phyloP scores from a whole-genome alignment of 257 asterid genomes.

The Schizonepeta tenuifolia region DNA sequence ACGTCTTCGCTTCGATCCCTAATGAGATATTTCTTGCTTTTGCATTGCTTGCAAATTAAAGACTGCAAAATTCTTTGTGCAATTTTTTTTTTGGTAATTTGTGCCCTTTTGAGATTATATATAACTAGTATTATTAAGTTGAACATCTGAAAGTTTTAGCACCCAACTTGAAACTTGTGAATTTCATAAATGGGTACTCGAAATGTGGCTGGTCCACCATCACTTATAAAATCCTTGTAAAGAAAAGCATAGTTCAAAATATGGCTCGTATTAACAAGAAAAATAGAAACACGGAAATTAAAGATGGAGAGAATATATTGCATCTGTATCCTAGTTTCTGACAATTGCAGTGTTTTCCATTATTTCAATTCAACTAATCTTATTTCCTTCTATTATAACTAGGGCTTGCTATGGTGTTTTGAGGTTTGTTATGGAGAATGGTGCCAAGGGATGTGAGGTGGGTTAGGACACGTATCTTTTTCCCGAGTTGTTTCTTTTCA shows the following conservation, averaged over 20 bases:
- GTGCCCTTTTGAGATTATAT: not conserved
- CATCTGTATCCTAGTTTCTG: not conserved
- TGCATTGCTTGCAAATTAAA: not conserved
- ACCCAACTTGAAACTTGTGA: not conserved
- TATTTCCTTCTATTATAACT: not conserved
- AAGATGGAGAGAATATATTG: not conserved
- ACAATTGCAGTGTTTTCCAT: not conserved
- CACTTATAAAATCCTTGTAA: not conserved
- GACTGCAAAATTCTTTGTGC: not conserved
- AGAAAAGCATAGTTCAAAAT: not conserved
- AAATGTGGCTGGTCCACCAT: not conserved
- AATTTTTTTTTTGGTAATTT: not conserved
- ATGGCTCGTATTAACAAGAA: not conserved
- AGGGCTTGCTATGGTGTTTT: slow-evolving; percentile 51
- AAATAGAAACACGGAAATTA: too few species aligned
- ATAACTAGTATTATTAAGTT: not conserved
- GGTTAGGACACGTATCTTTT: not conserved
- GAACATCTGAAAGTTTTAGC: slow-evolving; percentile 2
- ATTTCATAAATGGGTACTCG: not conserved
- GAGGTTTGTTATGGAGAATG: slow-evolving; percentile 50
- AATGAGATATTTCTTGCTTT: slow-evolving; percentile 12
- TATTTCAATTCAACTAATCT: slow-evolving; percentile 8
- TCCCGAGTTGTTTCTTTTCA: not conserved
- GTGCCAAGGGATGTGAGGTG: slow-evolving; percentile 52
- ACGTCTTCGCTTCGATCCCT: not conserved